Evolutionary conservation across 148 eudicot species (phyloP), one percentile per base, ranked within the genome.

Genomic region (Oxyria digyna): DNA sequence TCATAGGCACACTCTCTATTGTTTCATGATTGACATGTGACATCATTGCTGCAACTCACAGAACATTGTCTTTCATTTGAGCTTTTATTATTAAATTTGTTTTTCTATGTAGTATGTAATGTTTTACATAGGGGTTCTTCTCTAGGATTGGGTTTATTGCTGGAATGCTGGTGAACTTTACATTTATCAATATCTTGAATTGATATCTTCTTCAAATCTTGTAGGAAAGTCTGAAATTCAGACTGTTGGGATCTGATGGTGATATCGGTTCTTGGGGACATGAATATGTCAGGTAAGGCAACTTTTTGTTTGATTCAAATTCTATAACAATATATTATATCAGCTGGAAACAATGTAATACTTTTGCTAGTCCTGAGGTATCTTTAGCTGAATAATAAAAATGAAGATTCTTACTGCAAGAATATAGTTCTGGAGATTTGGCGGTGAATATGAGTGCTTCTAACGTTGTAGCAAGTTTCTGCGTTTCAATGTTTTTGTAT

Each of bases 181-280:
- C 27, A 23, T 50, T 8, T 50, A 50, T 50, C 6, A 49, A 1
- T 24, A 32, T 12, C 33, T 26, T 13, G n/a, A 4, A 27, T 13
- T 24, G 1, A 11, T 55, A 27, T 54, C 26, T 54, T 14, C 3
- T 54, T 54, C 17, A 37, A 71, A 63, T 71, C 35, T 59, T 69
- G 37, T 86, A 94, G 98, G 99, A 88, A 73, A 90, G 99, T 81
- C 81, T 94, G 76, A 91, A 88, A 74, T 94, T 86, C 79, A 87
- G 93, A 73, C 72, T 94, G 52, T 72, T 91, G 82, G 97, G 96
- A 52, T 91, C 97, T 69, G 85, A 85, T 73, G 97, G 97, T 72
- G 99, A 94, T 74, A 94, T 94, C 72, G 96, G 97, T 64, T 94
- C 99, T 59, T 91, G 99, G 99, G 99, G 99, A 65, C 99, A 90